Conservation (phyloP, 2,329 filamentous ascomycete species). For the Boeremia exigua region DNA sequence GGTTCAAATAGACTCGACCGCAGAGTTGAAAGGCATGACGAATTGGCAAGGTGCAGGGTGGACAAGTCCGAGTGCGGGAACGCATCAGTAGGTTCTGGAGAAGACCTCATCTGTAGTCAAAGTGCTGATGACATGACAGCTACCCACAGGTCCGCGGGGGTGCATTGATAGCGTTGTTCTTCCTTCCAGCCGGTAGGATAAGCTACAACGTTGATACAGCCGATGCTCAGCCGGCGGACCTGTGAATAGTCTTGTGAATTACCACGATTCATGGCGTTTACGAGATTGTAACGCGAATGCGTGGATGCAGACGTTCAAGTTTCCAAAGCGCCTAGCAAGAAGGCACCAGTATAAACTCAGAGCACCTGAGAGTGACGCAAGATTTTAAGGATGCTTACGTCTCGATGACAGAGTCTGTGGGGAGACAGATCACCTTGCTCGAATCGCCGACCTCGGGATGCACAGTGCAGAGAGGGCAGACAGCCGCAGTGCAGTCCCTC, state of each 20-base stretch:
- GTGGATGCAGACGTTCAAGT: neutral
- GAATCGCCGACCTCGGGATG: too few species aligned
- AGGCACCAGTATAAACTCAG: too few species aligned
- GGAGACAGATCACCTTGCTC: too few species aligned
- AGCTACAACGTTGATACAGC: constrained; percentile 56
- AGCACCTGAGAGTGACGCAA: too few species aligned
- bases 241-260: neutral
- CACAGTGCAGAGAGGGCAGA: too few species aligned
- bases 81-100: constrained; percentile 53
- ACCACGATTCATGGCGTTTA: too few species aligned
- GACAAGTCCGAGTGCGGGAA: constrained; percentile 62
- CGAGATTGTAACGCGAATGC: neutral
- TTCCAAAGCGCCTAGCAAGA: too few species aligned
- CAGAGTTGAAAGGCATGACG: constrained; percentile 62
- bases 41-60: constrained; percentile 64
- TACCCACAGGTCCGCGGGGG: constrained; percentile 61
- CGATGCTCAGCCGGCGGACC: constrained; percentile 8
- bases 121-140: constrained; percentile 17
- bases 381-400: too few species aligned
- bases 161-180: constrained; percentile 61
- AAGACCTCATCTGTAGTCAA: neutral
- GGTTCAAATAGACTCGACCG: constrained; percentile 56
- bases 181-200: constrained; percentile 62
- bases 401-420: too few species aligned
- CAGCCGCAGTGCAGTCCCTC: too few species aligned